Evolutionary conservation across 495 filamentous ascomycete species (phyloP), one percentile per base, ranked within the genome.

Genomic region (Ramalina peruviana): DNA sequence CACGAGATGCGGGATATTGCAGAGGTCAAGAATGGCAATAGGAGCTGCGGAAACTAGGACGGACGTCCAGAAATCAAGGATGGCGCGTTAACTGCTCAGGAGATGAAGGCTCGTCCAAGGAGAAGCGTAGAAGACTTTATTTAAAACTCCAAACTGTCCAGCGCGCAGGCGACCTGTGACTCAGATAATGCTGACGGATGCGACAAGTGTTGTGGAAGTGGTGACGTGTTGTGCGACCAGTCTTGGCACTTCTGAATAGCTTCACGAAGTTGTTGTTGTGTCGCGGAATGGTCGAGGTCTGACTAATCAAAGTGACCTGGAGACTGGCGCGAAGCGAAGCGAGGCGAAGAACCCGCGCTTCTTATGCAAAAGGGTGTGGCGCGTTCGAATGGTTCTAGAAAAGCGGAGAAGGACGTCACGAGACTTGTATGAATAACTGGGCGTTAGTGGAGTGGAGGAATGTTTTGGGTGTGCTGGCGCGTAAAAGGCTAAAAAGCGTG

Each of bases 201-300:
- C 41, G 43, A 15, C 33, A 46, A 27, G 50, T 48, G 51, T 30
- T 51, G 51, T 41, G 27, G 21, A 17, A 23, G 4, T 19, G 7
- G 51, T 23, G 36, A 46, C 33, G 43, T 36, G 58, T 51, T 56
- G 48, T 26, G 46, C 50, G 39, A 41, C 26, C 2, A 23, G 13
- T 20, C 41, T 49, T 49, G 50, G 44, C 30, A 17, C 11, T 44
- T 47, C 46, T 46, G 54, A 48, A 57, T 57, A 57, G 50, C 54
- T 57, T 54, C 50, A 54, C 41, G 0, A 17, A n/a, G 2, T 42
- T 17, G 38, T 30, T 10, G 4, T 40, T 50, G 36, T 10, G 39
- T 40, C 17, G 43, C 50, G 41, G 42, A 30, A 25, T 20, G 23
- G 19, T 25, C 36, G 33, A 41, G 54, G 41, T 56, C 23, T 40